phyloP scores from a whole-genome alignment of 768 basidiomycete species.

The Pleurotus tuoliensis region DNA sequence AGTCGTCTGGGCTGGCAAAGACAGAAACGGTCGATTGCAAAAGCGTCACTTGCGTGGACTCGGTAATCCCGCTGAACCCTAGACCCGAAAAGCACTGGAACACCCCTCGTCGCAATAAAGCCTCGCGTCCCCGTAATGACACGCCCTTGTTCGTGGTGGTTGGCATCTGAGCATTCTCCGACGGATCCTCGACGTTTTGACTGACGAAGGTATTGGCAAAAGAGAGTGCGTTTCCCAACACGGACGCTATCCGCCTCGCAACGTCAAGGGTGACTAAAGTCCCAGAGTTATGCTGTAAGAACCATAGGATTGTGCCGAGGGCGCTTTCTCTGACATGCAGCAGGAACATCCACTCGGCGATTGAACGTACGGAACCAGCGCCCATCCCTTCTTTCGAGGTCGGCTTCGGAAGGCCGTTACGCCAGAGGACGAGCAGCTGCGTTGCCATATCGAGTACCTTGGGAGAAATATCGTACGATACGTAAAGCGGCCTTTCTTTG shows the following conservation, averaged over 20 bases:
- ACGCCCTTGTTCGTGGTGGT: constrained; percentile 38
- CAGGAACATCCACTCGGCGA: constrained; percentile 87
- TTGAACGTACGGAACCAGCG: constrained; percentile 54
- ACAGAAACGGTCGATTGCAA: constrained; percentile 77
- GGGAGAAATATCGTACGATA: constrained; percentile 89
- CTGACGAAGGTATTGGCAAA: constrained; percentile 84
- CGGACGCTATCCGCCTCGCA: constrained; percentile 81
- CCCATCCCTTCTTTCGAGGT: constrained; percentile 75
- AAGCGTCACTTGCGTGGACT: constrained; percentile 75
- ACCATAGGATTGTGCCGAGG: constrained; percentile 82
- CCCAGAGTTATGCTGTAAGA: constrained; percentile 74
- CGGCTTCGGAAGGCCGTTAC: constrained; percentile 94
- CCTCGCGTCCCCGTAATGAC: constrained; percentile 73
- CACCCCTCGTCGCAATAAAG: constrained; percentile 77
- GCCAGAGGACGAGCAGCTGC: constrained; percentile 89
- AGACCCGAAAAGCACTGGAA: constrained; percentile 87
- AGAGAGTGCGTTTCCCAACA: constrained; percentile 85
- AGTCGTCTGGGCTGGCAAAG: constrained; percentile 86
- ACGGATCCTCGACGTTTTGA: constrained; percentile 62
- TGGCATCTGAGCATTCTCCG: constrained; percentile 33
- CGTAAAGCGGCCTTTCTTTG: constrained; percentile 85
- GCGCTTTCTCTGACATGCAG: constrained; percentile 89
- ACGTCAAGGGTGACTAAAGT: constrained; percentile 87
- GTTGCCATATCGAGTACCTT: constrained; percentile 91
- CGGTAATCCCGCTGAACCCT: constrained; percentile 74